Evolutionary conservation across 345 rosid species (phyloP), one percentile per base, ranked within the genome.

Genomic region (Citrus trifoliata): DNA sequence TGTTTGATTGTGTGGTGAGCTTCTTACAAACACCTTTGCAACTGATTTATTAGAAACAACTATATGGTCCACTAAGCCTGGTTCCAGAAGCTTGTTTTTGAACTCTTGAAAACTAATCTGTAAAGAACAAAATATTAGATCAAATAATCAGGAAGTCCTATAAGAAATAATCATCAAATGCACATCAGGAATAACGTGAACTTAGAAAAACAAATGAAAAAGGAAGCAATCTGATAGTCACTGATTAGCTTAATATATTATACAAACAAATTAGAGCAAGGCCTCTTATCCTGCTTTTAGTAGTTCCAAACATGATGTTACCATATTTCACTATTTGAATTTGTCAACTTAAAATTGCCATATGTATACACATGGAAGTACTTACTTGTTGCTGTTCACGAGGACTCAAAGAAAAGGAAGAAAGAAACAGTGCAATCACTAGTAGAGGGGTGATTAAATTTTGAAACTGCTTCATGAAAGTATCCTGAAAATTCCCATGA

Each of bases 91-190:
- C 90, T 92, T 91, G 88, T 94, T 94, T 73, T 90, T 93, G 88
- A 94, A 94, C 86, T 94, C 99, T 77, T 96, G 99, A 88, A 96
- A 96, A 74, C 98, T 94, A 81, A 96, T 93, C 99, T 96, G 94
- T 65, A 53, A 79, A 80, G 28, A 53, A 80, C 30, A 64, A 59
- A 53, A 25, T 46, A 6, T 16, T 76, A 59, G 10, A 24, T 10
- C 58, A 71, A n/a, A 32, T 48, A 12, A 73, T 24, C 48, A 67
- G 13, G n/a, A 21, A 18, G 27, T 55, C 40, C 10, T 55, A 35
- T 2, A 27, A 30, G 64, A 42, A 75, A 22, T 22, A 33, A 2
- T 33, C 27, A 56, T n/a, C 65, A 67, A 7, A n/a, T 66, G 5
- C 51, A 12, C 13, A 67, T 66, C 10, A 33, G 22, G 46, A 65